phyloP scores from a whole-genome alignment of 371 early-diverging fungal species.

The Saksenaea oblongispora region DNA sequence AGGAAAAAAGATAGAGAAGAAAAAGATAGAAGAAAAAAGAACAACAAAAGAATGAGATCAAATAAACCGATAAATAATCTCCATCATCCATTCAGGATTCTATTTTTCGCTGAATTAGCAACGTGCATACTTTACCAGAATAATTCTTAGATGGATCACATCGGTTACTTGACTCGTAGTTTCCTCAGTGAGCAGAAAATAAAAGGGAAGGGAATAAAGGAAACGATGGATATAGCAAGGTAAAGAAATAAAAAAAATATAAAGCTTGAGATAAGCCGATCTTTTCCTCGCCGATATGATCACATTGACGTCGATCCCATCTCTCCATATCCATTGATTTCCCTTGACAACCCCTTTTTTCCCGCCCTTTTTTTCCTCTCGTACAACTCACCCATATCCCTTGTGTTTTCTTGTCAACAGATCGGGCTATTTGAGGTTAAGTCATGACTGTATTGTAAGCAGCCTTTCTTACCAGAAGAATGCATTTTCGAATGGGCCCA shows the following conservation, averaged over 20 bases:
- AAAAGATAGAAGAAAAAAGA: not conserved
- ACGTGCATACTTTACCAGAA: not conserved
- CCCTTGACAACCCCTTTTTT: not conserved
- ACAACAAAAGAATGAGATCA: not conserved
- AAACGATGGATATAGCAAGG: not conserved
- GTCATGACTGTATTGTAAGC: not conserved
- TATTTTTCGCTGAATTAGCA: not conserved
- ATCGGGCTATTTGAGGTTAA: slow-evolving; percentile 47
- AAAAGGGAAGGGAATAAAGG: not conserved
- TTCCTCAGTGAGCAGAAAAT: not conserved
- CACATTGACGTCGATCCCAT: not conserved
- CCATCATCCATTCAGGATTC: not conserved
- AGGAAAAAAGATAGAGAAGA: not conserved
- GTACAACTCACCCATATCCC: slow-evolving; percentile 64
- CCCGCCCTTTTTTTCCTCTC: not conserved
- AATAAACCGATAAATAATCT: not conserved
- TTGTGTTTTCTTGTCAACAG: slow-evolving; percentile 59
- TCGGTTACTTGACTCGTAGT: not conserved
- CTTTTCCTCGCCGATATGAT: not conserved
- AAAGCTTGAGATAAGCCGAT: slow-evolving; percentile 5
- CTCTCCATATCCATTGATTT: not conserved
- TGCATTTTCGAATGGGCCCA: slow-evolving; percentile 65
- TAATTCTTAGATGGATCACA: not conserved
- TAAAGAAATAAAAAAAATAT: not conserved
- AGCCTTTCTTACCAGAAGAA: slow-evolving; percentile 52